Conservation (phyloP, 352 stramenopile species). For the Elongisporangium prolatum region DNA sequence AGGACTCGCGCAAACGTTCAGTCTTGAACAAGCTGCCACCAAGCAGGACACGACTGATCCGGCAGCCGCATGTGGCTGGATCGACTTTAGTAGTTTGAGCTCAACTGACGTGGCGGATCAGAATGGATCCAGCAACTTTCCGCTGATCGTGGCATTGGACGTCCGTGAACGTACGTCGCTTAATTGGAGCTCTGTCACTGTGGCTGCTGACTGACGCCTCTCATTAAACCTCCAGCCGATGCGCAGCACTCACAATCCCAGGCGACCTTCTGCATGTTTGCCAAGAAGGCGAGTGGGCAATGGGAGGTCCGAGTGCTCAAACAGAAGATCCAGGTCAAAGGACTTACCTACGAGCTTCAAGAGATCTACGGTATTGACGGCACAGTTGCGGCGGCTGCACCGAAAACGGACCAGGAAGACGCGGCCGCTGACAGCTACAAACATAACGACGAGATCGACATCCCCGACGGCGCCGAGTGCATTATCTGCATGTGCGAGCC, state of each 20-base stretch:
- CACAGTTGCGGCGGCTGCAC: constrained; percentile 41
- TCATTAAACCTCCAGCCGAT: constrained; percentile 5
- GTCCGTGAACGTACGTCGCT: constrained; percentile 36
- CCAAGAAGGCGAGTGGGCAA: constrained; percentile 28
- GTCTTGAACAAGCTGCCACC: constrained; percentile 15
- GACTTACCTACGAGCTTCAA: constrained; percentile 81
- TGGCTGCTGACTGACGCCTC: constrained; percentile 4
- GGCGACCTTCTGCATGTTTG: constrained; percentile 74
- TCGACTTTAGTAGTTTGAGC: constrained; percentile 41
- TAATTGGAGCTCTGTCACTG: background rate
- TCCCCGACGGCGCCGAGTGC: constrained; percentile 78
- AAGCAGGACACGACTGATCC: constrained; percentile 10
- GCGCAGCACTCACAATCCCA: constrained; percentile 58
- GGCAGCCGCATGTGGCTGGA: constrained; percentile 9
- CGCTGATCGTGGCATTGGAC: constrained; percentile 68
- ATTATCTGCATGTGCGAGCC: constrained; percentile 85
- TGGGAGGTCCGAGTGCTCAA: constrained; percentile 80
- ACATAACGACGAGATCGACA: constrained; percentile 39
- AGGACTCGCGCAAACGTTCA: constrained; percentile 54
- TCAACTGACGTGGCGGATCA: constrained; percentile 45
- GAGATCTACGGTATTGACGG: constrained; percentile 87
- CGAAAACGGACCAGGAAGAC: constrained; percentile 19
- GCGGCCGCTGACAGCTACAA: constrained; percentile 4
- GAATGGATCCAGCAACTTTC: constrained; percentile 34
- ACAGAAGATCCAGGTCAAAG: constrained; percentile 77